Base-by-base conservation (phyloP, 768 basidiomycete species). In the Sporobolomyces roseus region DNA sequence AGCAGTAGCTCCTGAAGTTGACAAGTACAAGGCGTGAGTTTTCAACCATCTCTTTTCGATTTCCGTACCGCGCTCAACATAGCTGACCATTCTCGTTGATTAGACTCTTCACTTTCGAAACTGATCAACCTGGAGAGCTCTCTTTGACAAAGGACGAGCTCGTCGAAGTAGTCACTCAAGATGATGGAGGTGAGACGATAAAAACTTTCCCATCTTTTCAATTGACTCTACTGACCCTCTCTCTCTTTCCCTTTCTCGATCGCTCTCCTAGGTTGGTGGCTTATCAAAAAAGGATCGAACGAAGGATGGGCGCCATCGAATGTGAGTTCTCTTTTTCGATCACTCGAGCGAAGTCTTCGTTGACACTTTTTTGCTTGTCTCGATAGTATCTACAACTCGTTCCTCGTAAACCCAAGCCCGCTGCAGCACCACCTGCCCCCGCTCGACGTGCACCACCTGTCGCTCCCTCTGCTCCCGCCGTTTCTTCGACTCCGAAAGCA, bases 301-400 rank as follows among this genome's bases (percentile, higher is more conserved):
- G 92, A 97, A 77, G 96, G 91, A 19, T 99, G 93, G 93, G 91
- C 93, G 25, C 96, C 96, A 3, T 87, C 88, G 73, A 80, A 80
- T 64, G 77, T 78, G 48, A 70, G 78, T 69, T n/a, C n/a, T n/a
- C n/a, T n/a, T n/a, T n/a, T n/a, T n/a, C n/a, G n/a, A n/a, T n/a
- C n/a, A n/a, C n/a, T n/a, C n/a, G n/a, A n/a, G n/a, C n/a, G n/a
- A n/a, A n/a, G n/a, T n/a, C n/a, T n/a, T n/a, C n/a, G n/a, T n/a
- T n/a, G n/a, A n/a, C n/a, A n/a, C n/a, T n/a, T n/a, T n/a, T n/a
- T n/a, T 29, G 27, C 23, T 29, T 29, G 14, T 49, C 76, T 76
- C 61, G n/a, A n/a, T n/a, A 63, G 68, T 71, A 74, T 61, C 70
- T 72, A 25, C 61, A 74, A 45, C 58, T 93, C 91, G 78, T 96